These are phyloP conservation scores for Nicotiana otophora DNA, from an alignment of 257 asterid species.

Conservation along the genomic window DNA sequence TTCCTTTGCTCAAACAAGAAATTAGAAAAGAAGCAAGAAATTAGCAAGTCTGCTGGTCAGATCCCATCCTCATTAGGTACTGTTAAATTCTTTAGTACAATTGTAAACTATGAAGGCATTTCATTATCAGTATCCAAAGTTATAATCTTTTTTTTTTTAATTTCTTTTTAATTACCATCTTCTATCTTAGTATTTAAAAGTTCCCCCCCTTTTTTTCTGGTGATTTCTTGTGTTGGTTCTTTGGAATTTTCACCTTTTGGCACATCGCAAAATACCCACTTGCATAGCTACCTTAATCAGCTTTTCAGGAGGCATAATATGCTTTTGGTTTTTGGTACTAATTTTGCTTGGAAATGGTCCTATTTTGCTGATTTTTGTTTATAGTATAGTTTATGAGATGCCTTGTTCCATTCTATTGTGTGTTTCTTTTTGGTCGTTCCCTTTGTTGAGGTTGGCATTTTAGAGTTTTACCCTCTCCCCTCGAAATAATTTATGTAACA, in stretches of 20 bases:
- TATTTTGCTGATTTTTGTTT: too few species aligned
- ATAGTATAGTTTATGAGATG: neutral
- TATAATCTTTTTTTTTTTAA: neutral
- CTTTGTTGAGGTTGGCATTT: neutral
- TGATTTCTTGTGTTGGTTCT: neutral
- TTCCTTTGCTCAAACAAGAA: conserved; percentile 59
- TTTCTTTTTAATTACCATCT: neutral
- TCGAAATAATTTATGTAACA: too few species aligned
- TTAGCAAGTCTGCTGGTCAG: conserved; percentile 52
- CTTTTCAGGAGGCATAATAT: neutral
- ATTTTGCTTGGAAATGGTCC: neutral
- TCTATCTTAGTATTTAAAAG: neutral
- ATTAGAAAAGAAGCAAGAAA: conserved; percentile 40
- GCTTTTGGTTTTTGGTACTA: neutral
- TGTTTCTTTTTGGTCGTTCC: neutral
- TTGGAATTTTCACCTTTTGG: neutral
- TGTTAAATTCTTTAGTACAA: neutral
- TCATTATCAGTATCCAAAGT: neutral
- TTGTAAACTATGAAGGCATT: neutral
- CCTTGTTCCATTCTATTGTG: neutral
- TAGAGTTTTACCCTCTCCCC: neutral
- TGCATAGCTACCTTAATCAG: neutral
- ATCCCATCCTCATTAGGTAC: conserved; percentile 60
- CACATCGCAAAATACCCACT: neutral
- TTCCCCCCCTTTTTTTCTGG: neutral